These are phyloP conservation scores for Athelia psychrophila DNA, from an alignment of 1,284 basidiomycete species.

Conservation along the genomic window DNA sequence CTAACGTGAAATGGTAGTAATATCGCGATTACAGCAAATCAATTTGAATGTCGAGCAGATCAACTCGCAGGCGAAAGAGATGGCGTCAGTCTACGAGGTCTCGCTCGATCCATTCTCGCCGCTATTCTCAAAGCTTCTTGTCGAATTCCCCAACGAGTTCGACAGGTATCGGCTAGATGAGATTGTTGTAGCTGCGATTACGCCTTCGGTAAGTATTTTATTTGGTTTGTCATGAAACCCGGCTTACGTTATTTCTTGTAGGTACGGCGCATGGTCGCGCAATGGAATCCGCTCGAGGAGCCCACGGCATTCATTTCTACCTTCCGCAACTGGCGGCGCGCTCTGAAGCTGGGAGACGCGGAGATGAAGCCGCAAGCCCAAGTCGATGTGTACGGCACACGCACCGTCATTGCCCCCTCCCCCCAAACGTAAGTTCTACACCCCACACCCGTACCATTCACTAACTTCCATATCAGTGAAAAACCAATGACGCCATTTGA, in stretches of 20 bases:
- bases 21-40: conserved; percentile 72
- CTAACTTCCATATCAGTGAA: conserved; percentile 36
- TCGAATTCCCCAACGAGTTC: conserved; percentile 77
- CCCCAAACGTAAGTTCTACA: conserved; percentile 33
- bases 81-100: conserved; percentile 60
- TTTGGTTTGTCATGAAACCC: neutral
- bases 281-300: conserved; percentile 74
- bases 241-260: conserved; percentile 10
- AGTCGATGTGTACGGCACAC: conserved; percentile 57
- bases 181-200: conserved; percentile 87
- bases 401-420: conserved; percentile 26
- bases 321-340: conserved; percentile 69
- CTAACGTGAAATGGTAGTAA: conserved; percentile 47
- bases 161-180: conserved; percentile 83
- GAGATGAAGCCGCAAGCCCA: conserved; percentile 42
- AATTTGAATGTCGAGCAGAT: conserved; percentile 74
- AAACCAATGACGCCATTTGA: conserved; percentile 93
- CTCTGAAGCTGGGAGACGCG: conserved; percentile 52
- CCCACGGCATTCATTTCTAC: conserved; percentile 59
- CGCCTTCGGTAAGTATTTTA: conserved; percentile 57
- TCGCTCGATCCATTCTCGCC: conserved; percentile 71
- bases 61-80: conserved; percentile 56
- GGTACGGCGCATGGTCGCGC: conserved; percentile 62
- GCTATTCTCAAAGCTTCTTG: conserved; percentile 67
- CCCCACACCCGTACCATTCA: conserved; percentile 1